phyloP scores from a whole-genome alignment of 2,329 filamentous ascomycete genomes.

The Colletotrichum sidae region DNA sequence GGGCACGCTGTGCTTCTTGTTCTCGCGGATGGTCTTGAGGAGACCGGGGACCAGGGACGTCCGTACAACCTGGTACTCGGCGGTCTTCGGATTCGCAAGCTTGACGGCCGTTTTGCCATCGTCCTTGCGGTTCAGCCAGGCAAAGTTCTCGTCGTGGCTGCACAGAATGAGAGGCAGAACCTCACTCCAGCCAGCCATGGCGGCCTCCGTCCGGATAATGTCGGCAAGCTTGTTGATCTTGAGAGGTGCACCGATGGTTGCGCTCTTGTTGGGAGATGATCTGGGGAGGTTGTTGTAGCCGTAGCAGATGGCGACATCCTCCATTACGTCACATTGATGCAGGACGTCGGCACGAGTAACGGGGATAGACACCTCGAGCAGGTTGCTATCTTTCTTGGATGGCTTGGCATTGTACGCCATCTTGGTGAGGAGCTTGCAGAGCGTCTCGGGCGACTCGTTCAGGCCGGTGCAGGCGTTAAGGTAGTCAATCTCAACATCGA shows the following conservation, averaged over 20 bases:
- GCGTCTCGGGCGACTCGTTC: conserved; percentile 76
- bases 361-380: conserved; percentile 86
- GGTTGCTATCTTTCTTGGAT: conserved; percentile 74
- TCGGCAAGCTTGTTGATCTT: conserved; percentile 95
- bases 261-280: conserved; percentile 85
- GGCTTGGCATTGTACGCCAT: conserved; percentile 90
- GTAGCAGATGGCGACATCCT: conserved; percentile 95
- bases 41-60: conserved; percentile 88
- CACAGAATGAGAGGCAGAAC: conserved; percentile 96
- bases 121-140: conserved; percentile 90
- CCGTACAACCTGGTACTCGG: conserved; percentile 92
- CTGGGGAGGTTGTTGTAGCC: conserved; percentile 97
- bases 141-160: conserved; percentile 98
- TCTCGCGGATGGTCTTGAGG: conserved; percentile 93
- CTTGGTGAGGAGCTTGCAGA: conserved; percentile 84
- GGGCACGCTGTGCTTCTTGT: conserved; percentile 87
- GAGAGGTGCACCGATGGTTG: conserved; percentile 87
- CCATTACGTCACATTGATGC: conserved; percentile 98
- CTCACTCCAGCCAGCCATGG: conserved; percentile 96
- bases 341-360: conserved; percentile 93
- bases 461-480: conserved; percentile 94
- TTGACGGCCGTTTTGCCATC: conserved; percentile 85
- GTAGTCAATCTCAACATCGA: conserved; percentile 89
- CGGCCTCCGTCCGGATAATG: conserved; percentile 88
- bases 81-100: conserved; percentile 92